These are phyloP conservation scores for Helminthosporium solani DNA, from an alignment of 2,329 filamentous ascomycete genomes.

Conservation along the genomic window DNA sequence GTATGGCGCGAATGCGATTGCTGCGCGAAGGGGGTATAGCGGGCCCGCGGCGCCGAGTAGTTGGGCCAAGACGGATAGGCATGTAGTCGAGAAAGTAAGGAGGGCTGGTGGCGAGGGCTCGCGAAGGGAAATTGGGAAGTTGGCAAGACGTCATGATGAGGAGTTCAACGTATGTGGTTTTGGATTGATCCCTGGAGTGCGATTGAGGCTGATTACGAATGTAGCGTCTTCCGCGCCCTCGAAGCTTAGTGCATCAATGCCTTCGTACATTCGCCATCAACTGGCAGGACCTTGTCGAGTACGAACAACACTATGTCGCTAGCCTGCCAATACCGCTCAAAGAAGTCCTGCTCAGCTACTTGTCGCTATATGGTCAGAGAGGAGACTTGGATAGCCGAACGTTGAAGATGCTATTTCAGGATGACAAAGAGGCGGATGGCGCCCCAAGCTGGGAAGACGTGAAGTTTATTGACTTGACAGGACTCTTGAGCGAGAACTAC, in stretches of 20 bases:
- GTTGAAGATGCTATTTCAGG: constrained; percentile 54
- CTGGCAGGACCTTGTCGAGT: constrained; percentile 59
- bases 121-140: constrained; percentile 22
- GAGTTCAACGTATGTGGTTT: constrained; percentile 29
- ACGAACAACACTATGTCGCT: constrained; percentile 57
- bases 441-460: constrained; percentile 48
- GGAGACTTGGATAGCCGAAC: constrained; percentile 45
- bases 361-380: constrained; percentile 52
- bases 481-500: constrained; percentile 51
- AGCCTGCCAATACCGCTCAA: constrained; percentile 55
- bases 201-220: neutral
- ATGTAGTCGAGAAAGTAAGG: constrained; percentile 26
- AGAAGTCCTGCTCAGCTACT: constrained; percentile 56
- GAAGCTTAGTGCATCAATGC: constrained; percentile 52
- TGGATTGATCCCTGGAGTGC: neutral
- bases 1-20: neutral
- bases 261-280: constrained; percentile 57
- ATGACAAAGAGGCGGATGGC: constrained; percentile 30
- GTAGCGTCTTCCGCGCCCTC: constrained; percentile 34
- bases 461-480: constrained; percentile 54
- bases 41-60: constrained; percentile 51
- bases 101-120: constrained; percentile 16
- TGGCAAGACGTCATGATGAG: constrained; percentile 25
- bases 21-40: constrained; percentile 6
- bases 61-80: constrained; percentile 43